Evolutionary conservation across 2,329 filamentous ascomycete species (phyloP), one percentile per base, ranked within the genome.

Genomic region (Pestalotiopsis sp.): DNA sequence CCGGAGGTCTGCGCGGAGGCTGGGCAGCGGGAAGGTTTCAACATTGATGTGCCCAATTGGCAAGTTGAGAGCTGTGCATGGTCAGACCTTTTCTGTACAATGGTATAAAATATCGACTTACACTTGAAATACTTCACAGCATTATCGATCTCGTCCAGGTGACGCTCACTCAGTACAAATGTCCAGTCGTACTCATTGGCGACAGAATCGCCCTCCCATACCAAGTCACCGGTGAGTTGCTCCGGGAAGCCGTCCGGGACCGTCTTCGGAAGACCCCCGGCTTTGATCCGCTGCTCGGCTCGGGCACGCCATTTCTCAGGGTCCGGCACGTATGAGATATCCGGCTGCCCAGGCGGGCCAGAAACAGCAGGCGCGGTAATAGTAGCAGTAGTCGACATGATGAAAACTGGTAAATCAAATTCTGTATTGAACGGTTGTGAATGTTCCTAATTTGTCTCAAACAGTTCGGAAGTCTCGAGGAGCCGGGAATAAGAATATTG

Each of bases 251-350:
- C 85, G 7, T 75, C 71, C 0, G 87, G 88, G 0, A 90, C 73
- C 0, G 77, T 75, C 3, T 75, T 81, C 3, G 77, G 74, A 0
- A 85, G 73, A 0, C 75, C 73, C 11, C 84, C 85, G 0, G 77
- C 80, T 57, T 82, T 77, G 3, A 82, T 76, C 2, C 86, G 81
- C 3, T 80, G 79, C 64, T 84, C 77, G n/a, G 80, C 80, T 4
- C 88, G 83, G 1, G 83, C 82, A 36, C 85, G 79, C 71, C 86
- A 91, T 71, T 86, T 89, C 39, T 83, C 80, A 58, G 80, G 80
- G 70, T 89, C 80, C 0, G 88, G 88, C 1, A 83, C 79, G 74
- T 90, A 91, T 1, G 78, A 78, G 68, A 90, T 91, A 71, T 90
- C 88, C 0, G 88, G 88, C 72, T 89, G 87, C 25, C 83, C 82